Evolutionary conservation across 805 yeast genomes (phyloP), one percentile per base, ranked within the genome.

Genomic region (Pichia nakasei): DNA sequence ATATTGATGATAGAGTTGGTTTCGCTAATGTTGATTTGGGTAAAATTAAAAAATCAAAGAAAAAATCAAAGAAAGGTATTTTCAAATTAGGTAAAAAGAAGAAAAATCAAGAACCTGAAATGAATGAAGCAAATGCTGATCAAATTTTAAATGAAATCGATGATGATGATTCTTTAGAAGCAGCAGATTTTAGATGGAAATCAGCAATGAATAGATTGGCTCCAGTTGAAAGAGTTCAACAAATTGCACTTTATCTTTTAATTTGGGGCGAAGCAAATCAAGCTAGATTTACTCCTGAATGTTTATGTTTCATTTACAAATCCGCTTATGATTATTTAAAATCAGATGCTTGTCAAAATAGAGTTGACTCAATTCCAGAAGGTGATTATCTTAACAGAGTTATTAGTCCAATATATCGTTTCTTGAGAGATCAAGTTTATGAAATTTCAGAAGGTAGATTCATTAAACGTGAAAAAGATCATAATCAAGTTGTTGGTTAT

Each of bases 261-360:
- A 66, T 82, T 54, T 85, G 94, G 94, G 94, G 94, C 70, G 94
- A 85, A 69, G 89, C 93, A 31, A 85, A 85, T 66, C 93, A 85
- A 70, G 95, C 91, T 47, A 84, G 99, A 67, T 93, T 93, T 70
- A 83, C 93, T 45, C 76, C 83, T 7, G 97, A 88, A 72, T 75
- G 84, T 68, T 69, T 93, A 50, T 86, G 96, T 76, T 93, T 85
- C 75, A 81, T 93, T 59, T 94, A 80, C 77, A 91, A 94, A 72
- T 85, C 95, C 65, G 96, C 97, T 46, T 75, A 75, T 52, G 98
- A 93, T 67, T 89, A 93, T 68, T 73, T 87, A 61, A 68, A 76
- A 49, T 85, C 96, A 44, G 94, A 95, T 43, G 80, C 84, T 58
- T 88, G 97, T 68, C 94, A 85, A 71, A 88, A 85, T 66, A 80